These are phyloP conservation scores for Cyberlindnera amylophila DNA, from an alignment of 805 yeast species.

Conservation along the genomic window DNA sequence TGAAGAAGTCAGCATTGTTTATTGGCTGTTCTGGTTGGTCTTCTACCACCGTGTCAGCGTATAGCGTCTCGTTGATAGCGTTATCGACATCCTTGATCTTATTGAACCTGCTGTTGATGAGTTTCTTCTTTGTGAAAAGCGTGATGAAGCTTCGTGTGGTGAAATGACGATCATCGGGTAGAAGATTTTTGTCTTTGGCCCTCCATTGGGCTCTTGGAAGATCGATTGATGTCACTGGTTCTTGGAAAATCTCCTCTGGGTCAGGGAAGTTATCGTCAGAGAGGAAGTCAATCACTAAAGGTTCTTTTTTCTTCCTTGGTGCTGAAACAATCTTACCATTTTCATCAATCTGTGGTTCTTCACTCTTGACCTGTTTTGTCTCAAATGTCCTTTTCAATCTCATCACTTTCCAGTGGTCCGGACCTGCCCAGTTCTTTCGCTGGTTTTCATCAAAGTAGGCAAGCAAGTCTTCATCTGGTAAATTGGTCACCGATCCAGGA, in stretches of 20 bases:
- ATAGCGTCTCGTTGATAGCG: conserved; percentile 60
- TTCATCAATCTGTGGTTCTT: neutral
- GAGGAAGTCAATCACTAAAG: conserved; percentile 41
- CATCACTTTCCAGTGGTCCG: conserved; percentile 86
- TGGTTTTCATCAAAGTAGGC: conserved; percentile 77
- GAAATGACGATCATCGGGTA: conserved; percentile 75
- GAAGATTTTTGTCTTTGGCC: conserved; percentile 41
- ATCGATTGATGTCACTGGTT: conserved; percentile 33
- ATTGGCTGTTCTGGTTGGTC: conserved; percentile 22
- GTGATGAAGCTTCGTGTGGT: conserved; percentile 64
- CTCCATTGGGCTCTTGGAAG: conserved; percentile 40
- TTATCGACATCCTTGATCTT: conserved; percentile 22
- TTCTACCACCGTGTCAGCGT: conserved; percentile 53
- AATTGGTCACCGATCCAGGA: conserved; percentile 26
- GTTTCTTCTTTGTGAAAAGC: conserved; percentile 63
- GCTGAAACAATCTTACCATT: conserved; percentile 10
- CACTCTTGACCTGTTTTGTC: neutral
- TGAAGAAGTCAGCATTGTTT: conserved; percentile 39
- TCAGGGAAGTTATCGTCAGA: conserved; percentile 35
- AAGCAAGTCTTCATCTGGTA: conserved; percentile 61
- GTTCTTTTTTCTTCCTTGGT: conserved; percentile 33
- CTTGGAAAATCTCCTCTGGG: conserved; percentile 37
- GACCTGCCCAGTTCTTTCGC: conserved; percentile 80
- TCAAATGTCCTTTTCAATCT: conserved; percentile 41
- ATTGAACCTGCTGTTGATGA: conserved; percentile 35